Evolutionary conservation across 192 early-diverging fungal species (phyloP).

Genomic region (Linnemannia elongata): DNA sequence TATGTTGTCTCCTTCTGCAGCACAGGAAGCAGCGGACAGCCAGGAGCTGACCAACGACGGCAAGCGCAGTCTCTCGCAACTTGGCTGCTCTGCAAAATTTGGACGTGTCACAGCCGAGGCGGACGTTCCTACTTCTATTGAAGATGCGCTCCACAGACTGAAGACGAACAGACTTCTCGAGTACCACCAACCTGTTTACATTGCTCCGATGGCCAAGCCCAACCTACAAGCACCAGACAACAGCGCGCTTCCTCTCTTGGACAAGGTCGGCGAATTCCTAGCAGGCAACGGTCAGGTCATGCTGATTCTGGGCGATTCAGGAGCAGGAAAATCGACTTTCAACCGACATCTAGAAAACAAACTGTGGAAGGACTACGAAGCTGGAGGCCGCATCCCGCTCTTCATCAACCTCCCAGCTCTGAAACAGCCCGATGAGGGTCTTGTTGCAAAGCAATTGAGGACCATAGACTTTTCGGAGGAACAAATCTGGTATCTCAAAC

Average conservation of each 20-base stretch:
- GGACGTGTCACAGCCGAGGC: no score
- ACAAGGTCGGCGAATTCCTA: not conserved
- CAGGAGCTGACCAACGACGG: no score
- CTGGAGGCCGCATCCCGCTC: not conserved
- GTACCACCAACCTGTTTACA: not conserved
- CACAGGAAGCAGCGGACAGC: no score
- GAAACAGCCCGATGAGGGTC: not conserved
- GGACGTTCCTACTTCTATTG: no score
- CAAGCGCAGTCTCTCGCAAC: no score
- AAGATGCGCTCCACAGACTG: no score
- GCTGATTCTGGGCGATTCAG: slow-evolving; percentile 6
- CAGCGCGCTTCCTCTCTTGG: not conserved
- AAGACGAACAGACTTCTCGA: no score
- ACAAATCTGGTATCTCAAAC: not conserved
- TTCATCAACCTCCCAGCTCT: slow-evolving; percentile 8
- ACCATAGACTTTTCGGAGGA: not conserved
- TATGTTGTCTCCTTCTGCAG: no score
- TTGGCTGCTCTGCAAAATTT: no score
- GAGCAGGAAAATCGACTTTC: slow-evolving; percentile 15
- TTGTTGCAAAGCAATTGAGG: not conserved
- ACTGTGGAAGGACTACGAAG: not conserved
- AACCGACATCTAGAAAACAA: not conserved
- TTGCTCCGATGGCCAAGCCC: not conserved
- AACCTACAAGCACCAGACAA: not conserved
- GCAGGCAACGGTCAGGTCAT: not conserved